Percentiles rank a stretch among this genome's conserved stretches.
Evolutionary conservation across 768 basidiomycete species (phyloP).

Genomic region (Tulasnella sp.): DNA sequence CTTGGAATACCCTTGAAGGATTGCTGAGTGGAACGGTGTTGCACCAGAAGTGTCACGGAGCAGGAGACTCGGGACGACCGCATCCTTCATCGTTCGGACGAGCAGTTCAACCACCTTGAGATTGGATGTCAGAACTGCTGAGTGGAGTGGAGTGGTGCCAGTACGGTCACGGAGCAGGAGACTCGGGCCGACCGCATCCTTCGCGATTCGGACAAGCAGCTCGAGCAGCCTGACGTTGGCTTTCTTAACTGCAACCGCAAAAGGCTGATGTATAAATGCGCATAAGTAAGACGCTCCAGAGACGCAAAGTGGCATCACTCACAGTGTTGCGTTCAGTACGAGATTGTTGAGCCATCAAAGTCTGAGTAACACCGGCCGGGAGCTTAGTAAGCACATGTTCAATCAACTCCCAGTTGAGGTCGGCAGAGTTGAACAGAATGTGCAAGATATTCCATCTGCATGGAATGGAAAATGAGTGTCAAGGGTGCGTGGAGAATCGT

Average conservation of each 20-base stretch:
- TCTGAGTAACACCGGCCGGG: constrained; percentile 47
- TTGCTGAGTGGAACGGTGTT: constrained; percentile 52
- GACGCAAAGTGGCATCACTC: neutral
- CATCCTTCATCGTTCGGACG: too few species aligned
- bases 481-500: too few species aligned
- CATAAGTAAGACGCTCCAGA: constrained; percentile 24
- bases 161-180: constrained; percentile 46
- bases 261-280: neutral
- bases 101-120: too few species aligned
- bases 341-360: constrained; percentile 48
- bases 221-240: constrained; percentile 37
- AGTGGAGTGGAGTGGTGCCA: too few species aligned
- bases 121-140: too few species aligned
- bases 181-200: constrained; percentile 27
- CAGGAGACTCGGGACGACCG: too few species aligned
- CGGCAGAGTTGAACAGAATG: neutral
- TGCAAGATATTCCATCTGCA: neutral
- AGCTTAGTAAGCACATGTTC: constrained; percentile 34
- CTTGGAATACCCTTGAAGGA: constrained; percentile 38
- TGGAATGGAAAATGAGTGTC: neutral
- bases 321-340: constrained; percentile 51
- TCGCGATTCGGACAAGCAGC: constrained; percentile 37
- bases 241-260: constrained; percentile 44
- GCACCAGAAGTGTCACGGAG: constrained; percentile 38
- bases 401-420: neutral